Percentiles rank a stretch among this genome's conserved stretches.
Evolutionary conservation across 139 green algal species (phyloP).

Genomic region (Axilococcus clingmanii): DNA sequence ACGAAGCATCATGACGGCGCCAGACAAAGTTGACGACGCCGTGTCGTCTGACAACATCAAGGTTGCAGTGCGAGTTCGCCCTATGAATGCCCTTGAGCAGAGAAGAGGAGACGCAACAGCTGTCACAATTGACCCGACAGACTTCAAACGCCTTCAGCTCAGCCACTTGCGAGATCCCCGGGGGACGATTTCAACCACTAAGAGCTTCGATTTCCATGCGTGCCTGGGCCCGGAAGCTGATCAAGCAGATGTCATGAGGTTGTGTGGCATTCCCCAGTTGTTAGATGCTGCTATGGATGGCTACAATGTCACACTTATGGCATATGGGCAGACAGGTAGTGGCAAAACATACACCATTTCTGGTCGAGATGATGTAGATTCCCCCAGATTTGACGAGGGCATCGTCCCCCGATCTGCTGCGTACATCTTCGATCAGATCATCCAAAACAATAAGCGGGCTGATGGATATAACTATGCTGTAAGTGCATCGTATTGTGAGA

Average conservation of each 20-base stretch:
- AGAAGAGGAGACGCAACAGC: conserved; percentile 5
- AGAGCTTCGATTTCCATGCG: conserved; percentile 35
- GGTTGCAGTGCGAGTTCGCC: conserved; percentile 34
- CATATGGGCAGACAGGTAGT: conserved; percentile 52
- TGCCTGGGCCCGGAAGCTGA: conserved; percentile 20
- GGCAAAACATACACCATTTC: conserved; percentile 54
- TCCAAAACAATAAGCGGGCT: not conserved
- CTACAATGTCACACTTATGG: conserved; percentile 70
- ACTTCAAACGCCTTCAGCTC: too few relatives aligned
- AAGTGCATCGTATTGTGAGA: conserved; percentile 67
- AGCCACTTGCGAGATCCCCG: not conserved
- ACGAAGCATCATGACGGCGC: too few relatives aligned
- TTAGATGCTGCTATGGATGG: conserved; percentile 72
- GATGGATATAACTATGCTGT: not conserved
- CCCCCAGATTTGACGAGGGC: conserved; percentile 49
- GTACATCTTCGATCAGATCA: conserved; percentile 58
- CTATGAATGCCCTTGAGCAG: conserved; percentile 30
- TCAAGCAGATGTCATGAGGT: conserved; percentile 36
- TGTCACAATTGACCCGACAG: not conserved
- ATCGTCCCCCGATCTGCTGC: conserved; percentile 51
- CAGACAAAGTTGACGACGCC: too few relatives aligned
- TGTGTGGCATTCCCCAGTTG: conserved; percentile 54
- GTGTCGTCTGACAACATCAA: conserved; percentile 29
- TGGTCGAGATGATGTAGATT: conserved; percentile 31
- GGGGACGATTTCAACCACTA: not conserved